These are phyloP conservation scores for Monotropa hypopitys DNA, from an alignment of 179 eudicot genomes.

Conservation along the genomic window DNA sequence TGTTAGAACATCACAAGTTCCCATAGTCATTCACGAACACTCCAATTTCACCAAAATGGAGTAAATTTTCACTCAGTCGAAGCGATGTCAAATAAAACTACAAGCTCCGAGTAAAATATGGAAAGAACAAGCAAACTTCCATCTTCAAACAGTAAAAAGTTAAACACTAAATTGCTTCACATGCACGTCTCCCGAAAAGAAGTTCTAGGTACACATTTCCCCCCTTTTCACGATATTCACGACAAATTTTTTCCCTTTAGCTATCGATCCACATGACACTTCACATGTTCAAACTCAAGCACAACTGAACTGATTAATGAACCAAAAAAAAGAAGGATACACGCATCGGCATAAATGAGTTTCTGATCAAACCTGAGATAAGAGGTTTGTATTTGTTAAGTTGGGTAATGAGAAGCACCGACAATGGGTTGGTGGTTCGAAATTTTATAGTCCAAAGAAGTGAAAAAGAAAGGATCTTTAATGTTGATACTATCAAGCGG, in stretches of 20 bases:
- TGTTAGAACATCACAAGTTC: conserved; percentile 6
- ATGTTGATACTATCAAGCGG: neutral
- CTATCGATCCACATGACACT: neutral
- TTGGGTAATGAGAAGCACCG: conserved; percentile 1
- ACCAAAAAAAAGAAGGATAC: neutral
- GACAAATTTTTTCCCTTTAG: neutral
- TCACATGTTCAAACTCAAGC: neutral
- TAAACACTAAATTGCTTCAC: conserved; percentile 27
- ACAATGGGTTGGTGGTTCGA: conserved; percentile 1
- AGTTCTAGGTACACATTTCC: neutral
- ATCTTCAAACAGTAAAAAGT: conserved; percentile 15
- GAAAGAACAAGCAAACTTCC: conserved; percentile 4
- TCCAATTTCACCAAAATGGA: neutral
- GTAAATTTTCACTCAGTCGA: neutral
- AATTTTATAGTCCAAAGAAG: neutral
- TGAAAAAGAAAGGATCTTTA: conserved; percentile 5
- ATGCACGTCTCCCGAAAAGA: conserved; percentile 28
- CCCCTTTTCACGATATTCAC: conserved; percentile 4
- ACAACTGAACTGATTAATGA: neutral
- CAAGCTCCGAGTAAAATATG: neutral
- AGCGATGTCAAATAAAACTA: neutral
- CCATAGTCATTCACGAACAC: neutral
- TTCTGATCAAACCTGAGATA: neutral
- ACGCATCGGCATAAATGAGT: neutral
- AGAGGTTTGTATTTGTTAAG: neutral